These are phyloP conservation scores for Mercurialis annua DNA, from an alignment of 345 rosid genomes.

Conservation along the genomic window DNA sequence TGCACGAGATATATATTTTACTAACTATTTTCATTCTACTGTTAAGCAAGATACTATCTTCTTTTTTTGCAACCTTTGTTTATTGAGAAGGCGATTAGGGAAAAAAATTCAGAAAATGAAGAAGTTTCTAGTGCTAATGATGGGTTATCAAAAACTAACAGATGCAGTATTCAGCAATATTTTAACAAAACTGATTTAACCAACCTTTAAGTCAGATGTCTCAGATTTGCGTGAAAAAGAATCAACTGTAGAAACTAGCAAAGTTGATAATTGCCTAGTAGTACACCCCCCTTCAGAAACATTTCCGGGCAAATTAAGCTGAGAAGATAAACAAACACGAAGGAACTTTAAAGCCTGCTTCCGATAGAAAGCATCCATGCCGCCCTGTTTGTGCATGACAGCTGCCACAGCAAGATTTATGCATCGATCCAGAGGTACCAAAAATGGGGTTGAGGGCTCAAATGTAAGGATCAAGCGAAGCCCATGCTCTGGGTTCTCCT, in stretches of 20 bases:
- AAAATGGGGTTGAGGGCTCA: constrained; percentile 92
- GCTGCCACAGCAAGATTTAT: constrained; percentile 95
- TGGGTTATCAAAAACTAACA: neutral
- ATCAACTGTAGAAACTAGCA: constrained; percentile 66
- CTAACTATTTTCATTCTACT: neutral
- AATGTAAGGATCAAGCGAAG: constrained; percentile 93
- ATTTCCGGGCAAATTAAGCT: constrained; percentile 93
- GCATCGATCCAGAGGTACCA: constrained; percentile 90
- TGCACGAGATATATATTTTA: neutral
- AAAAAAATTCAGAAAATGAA: neutral
- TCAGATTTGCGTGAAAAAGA: constrained; percentile 72
- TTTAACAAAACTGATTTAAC: constrained; percentile 23
- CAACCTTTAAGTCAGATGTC: constrained; percentile 76
- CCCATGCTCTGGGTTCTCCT: constrained; percentile 97
- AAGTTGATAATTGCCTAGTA: constrained; percentile 53
- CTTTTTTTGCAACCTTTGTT: neutral
- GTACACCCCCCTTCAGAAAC: constrained; percentile 67
- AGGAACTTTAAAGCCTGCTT: constrained; percentile 89
- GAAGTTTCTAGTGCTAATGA: neutral
- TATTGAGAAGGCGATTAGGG: neutral
- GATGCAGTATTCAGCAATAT: constrained; percentile 2
- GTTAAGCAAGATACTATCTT: neutral
- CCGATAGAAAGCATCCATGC: constrained; percentile 74
- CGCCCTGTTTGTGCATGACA: constrained; percentile 56
- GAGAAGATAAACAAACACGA: constrained; percentile 86